A percentile compares a stretch with the other conserved stretches of the same genome.
These are phyloP conservation scores for Fusarium burgessii DNA, from an alignment of 2,329 filamentous ascomycete species.

Conservation along the genomic window DNA sequence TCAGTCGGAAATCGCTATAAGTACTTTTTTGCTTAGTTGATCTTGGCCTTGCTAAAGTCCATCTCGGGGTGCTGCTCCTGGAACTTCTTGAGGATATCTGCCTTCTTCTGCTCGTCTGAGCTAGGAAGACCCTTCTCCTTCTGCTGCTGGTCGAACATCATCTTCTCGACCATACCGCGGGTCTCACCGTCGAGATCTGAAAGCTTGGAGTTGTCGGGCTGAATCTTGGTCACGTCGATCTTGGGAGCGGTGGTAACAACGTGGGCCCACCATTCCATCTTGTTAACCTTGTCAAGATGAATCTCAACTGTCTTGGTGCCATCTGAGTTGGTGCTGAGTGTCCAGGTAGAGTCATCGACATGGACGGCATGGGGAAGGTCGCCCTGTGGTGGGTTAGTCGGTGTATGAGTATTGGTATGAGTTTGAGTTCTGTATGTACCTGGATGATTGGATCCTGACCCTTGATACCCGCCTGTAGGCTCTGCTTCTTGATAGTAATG, in stretches of 20 bases:
- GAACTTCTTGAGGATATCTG: constrained; percentile 93
- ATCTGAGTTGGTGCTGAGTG: constrained; percentile 78
- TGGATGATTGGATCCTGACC: constrained; percentile 87
- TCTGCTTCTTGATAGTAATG: constrained; percentile 83
- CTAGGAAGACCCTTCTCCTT: constrained; percentile 92
- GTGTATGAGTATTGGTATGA: not conserved
- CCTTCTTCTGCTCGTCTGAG: constrained; percentile 95
- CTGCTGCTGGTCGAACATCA: constrained; percentile 99
- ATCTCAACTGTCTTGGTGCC: constrained; percentile 78
- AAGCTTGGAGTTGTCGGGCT: constrained; percentile 91
- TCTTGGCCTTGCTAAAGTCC: constrained; percentile 78
- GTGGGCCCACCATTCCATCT: constrained; percentile 98
- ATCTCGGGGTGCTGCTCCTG: constrained; percentile 81
- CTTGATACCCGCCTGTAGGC: constrained; percentile 84
- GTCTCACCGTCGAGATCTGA: constrained; percentile 96
- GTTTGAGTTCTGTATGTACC: constrained; percentile 60
- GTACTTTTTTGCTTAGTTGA: constrained; percentile 57
- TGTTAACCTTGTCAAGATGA: constrained; percentile 94
- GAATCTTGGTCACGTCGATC: constrained; percentile 96
- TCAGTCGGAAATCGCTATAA: not conserved
- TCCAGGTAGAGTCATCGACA: constrained; percentile 95
- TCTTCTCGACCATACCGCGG: constrained; percentile 98
- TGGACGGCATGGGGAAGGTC: constrained; percentile 83
- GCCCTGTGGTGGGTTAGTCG: constrained; percentile 67
- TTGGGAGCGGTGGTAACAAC: constrained; percentile 87